Evolutionary conservation across 495 filamentous ascomycete species (phyloP).

Genomic region (Trichocladium uniseriatum): DNA sequence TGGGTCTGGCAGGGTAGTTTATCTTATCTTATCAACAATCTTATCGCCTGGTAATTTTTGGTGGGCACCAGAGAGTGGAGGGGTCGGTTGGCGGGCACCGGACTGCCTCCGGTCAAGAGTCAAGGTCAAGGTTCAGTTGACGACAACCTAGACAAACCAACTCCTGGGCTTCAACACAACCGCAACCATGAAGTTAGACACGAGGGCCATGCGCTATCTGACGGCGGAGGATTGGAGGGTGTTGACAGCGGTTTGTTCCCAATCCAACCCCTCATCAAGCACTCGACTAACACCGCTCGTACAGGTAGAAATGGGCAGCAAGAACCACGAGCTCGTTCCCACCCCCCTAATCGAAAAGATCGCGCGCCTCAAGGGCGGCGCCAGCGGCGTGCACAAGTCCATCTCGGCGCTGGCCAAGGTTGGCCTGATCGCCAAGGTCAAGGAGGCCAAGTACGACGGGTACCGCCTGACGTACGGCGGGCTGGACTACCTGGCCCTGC

Average conservation of each 20-base stretch:
- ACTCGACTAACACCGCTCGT: constrained; percentile 10
- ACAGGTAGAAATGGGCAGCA: constrained; percentile 84
- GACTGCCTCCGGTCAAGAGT: background rate
- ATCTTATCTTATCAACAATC: constrained; percentile 10
- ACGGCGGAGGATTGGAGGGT: constrained; percentile 89
- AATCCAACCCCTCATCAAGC: constrained; percentile 9
- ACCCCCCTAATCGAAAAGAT: constrained; percentile 80
- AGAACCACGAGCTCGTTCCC: constrained; percentile 94
- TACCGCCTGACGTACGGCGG: constrained; percentile 96
- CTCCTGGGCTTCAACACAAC: background rate
- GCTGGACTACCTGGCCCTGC: constrained; percentile 89
- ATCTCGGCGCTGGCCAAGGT: constrained; percentile 88
- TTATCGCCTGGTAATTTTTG: constrained; percentile 15
- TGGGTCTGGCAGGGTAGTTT: background rate
- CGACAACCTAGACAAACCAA: background rate
- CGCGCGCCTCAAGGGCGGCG: constrained; percentile 69
- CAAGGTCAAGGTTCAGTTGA: background rate
- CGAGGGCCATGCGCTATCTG: constrained; percentile 83
- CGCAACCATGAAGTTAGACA: constrained; percentile 80
- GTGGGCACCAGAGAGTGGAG: constrained; percentile 8
- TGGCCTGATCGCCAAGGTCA: constrained; percentile 83
- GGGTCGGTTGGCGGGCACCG: constrained; percentile 17
- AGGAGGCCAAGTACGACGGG: constrained; percentile 95
- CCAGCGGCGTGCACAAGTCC: constrained; percentile 65
- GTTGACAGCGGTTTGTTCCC: constrained; percentile 67